phyloP scores from a whole-genome alignment of 2,329 filamentous ascomycete species.

The Celoporthe dispersa region DNA sequence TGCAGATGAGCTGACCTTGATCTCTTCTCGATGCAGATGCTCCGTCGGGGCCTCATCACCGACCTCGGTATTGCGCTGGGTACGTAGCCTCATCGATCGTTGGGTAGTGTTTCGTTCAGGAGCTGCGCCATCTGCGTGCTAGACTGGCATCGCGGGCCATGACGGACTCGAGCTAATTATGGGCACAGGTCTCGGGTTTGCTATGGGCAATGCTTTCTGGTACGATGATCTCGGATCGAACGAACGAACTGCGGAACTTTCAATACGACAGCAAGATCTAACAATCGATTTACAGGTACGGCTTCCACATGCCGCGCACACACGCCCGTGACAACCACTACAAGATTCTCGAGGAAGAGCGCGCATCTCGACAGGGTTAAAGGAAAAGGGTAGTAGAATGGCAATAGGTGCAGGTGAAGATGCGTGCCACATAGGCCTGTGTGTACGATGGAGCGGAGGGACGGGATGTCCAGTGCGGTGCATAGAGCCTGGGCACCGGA shows the following conservation, averaged over 20 bases:
- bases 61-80: conserved; percentile 61
- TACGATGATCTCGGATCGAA: conserved; percentile 42
- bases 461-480: conserved; percentile 7
- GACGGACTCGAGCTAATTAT: conserved; percentile 40
- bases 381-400: not conserved
- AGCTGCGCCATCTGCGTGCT: not conserved
- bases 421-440: not conserved
- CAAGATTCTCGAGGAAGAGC: conserved; percentile 61
- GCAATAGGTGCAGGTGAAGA: not conserved
- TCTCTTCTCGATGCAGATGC: conserved; percentile 50
- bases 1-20: conserved; percentile 40
- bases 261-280: not conserved
- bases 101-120: not conserved
- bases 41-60: conserved; percentile 61
- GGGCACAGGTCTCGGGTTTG: conserved; percentile 54
- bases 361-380: conserved; percentile 43
- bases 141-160: not conserved
- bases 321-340: conserved; percentile 63
- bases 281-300: conserved; percentile 52
- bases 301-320: conserved; percentile 65
- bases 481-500: conserved; percentile 23
- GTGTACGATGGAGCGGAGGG: conserved; percentile 21
- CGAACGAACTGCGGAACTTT: not conserved
- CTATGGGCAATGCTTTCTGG: conserved; percentile 62
- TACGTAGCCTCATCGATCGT: conserved; percentile 43